A percentile compares a stretch with the other conserved stretches of the same genome.
phyloP scores from a whole-genome alignment of 805 yeast species.

The Cyberlindnera mississippiensis region DNA sequence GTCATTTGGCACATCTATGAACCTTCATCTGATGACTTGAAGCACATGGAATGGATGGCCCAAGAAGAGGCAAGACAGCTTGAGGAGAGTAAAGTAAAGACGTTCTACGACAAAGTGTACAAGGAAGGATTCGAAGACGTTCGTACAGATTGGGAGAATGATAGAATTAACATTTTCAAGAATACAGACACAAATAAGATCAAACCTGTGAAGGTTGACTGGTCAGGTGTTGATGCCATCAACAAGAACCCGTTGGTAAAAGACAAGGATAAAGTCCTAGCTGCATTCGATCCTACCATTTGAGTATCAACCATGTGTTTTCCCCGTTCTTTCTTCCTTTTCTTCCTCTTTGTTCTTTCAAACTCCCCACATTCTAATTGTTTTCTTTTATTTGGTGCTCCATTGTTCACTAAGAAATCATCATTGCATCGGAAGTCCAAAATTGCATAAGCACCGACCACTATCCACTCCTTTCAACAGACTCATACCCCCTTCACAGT shows the following conservation, averaged over 20 bases:
- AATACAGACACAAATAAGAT: slow-evolving; percentile 62
- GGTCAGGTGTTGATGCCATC: slow-evolving; percentile 56
- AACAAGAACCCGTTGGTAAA: slow-evolving; percentile 19
- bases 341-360: too few relatives aligned
- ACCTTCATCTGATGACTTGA: slow-evolving; percentile 88
- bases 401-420: background rate
- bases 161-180: slow-evolving; percentile 66
- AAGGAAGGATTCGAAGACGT: slow-evolving; percentile 77
- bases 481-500: too few relatives aligned
- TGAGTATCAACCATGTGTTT: slow-evolving; percentile 2
- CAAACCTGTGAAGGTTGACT: slow-evolving; percentile 57
- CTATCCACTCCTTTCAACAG: slow-evolving; percentile 2
- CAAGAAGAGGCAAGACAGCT: slow-evolving; percentile 66
- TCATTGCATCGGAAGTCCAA: slow-evolving; percentile 2
- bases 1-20: slow-evolving; percentile 97
- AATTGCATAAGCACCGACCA: slow-evolving; percentile 4
- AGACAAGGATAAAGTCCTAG: slow-evolving; percentile 27
- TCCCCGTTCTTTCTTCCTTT: too few relatives aligned
- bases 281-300: slow-evolving; percentile 28
- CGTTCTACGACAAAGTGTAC: slow-evolving; percentile 70
- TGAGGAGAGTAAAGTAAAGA: slow-evolving; percentile 59
- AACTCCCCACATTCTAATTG: background rate
- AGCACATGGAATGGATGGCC: slow-evolving; percentile 89
- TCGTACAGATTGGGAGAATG: slow-evolving; percentile 67
- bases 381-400: background rate